phyloP scores from a whole-genome alignment of 768 basidiomycete genomes.

The Tulasnella sp. region DNA sequence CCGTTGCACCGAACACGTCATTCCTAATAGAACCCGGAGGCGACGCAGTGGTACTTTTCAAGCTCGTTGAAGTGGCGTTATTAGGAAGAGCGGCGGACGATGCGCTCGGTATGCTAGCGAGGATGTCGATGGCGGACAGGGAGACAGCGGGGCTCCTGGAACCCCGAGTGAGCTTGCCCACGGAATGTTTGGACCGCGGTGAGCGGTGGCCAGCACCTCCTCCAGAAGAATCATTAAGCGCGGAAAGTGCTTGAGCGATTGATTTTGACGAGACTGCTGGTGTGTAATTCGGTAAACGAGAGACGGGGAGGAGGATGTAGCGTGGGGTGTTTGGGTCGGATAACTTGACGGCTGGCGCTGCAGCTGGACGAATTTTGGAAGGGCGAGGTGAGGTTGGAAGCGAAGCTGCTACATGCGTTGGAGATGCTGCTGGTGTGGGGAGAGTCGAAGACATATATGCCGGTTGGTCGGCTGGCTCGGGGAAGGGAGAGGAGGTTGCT shows the following conservation, averaged over 20 bases:
- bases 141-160: slow-evolving; percentile 1
- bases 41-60: not conserved
- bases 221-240: not conserved
- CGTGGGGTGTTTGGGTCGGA: slow-evolving; percentile 25
- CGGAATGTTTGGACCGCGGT: not conserved
- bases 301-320: slow-evolving; percentile 26
- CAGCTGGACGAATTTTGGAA: not conserved
- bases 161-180: slow-evolving; percentile 18
- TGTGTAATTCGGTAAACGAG: slow-evolving; percentile 9
- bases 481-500: not conserved
- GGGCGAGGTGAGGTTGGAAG: not conserved
- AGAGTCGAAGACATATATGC: not conserved
- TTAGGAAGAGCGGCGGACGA: not conserved
- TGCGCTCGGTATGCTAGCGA: slow-evolving; percentile 2
- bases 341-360: slow-evolving; percentile 10
- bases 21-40: not conserved
- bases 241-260: not conserved
- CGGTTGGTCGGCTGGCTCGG: not conserved
- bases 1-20: slow-evolving; percentile 8
- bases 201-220: not conserved
- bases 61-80: not conserved
- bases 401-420: not conserved
- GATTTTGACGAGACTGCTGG: slow-evolving; percentile 1
- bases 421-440: slow-evolving; percentile 4
- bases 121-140: slow-evolving; percentile 11